Base-by-base conservation (phyloP, 257 asterid species). In the Oldenlandia corymbosa region DNA sequence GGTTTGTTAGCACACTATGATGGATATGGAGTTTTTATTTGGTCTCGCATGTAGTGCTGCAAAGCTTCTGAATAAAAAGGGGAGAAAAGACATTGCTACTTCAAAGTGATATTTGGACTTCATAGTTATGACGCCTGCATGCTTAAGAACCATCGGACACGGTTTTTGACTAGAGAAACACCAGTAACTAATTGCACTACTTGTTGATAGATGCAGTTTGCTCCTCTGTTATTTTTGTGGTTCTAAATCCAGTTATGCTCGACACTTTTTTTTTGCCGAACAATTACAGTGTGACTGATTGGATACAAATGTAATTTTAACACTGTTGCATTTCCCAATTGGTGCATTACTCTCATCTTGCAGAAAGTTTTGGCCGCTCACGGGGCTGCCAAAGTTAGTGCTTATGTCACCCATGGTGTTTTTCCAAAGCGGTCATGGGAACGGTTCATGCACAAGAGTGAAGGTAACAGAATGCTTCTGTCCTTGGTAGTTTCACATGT, bases 371-470 rank as follows among this genome's bases (percentile, higher is more conserved):
- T 90, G 81, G 86, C 90, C 24, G 87, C 87, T 43, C 84, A 90
- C 63, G 97, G 97, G 58, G 97, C 97, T 47, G 82, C 89, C 12
- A 90, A 85, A 76, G 97, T 90, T 72, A 90, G 97, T 68, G 94
- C 97, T 14, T 90, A 90, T 66, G 97, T 85, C 46, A 90, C 95
- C 16, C 97, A 90, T 52, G 95, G 88, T 14, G 93, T 87, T 62
- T 90, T 90, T 66, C 97, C 97, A 30, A 85, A 87, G 58, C 75
- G 27, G 52, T 90, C 97, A 3, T 90, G 84, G 85, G 94, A 90
- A 77, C 92, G 85, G 4, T 90, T 90, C 68, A 69, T 83, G 60
- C 94, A 82, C 90, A 84, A 75, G 83, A 81, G 65, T 51, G 74
- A 76, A 16, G 95, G 97, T 87, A 84, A 53, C 27, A 17, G 56